Evolutionary conservation across 768 basidiomycete species (phyloP), one percentile per base, ranked within the genome.

Genomic region (Cubamyces lactineus): DNA sequence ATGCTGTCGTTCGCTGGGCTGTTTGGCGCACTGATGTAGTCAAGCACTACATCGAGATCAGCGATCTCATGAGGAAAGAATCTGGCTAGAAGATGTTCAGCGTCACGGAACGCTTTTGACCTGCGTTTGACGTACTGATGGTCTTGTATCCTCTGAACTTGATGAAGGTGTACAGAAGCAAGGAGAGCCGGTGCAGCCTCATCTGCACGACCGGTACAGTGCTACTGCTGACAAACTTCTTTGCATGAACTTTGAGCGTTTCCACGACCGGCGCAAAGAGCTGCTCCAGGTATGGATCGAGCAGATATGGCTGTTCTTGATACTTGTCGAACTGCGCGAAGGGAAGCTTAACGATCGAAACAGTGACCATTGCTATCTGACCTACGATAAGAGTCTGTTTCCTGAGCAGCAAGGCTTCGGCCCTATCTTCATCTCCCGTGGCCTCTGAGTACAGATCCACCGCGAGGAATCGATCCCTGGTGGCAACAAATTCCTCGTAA

Each of bases 51-150:
- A 0, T 86, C 83, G 3, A 98, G 80, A 74, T 96, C 93, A 1
- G 84, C 79, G 39, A 97, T 82, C 70, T 94, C 89, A 71, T 98
- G 96, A 43, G 96, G 96, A 71, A 99, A 97, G 74, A 91, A 95
- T 64, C 92, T 87, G 64, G 90, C 96, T 99, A 70, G 59, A 15
- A 64, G 24, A 38, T 40, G 54, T 49, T 61, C 24, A 58, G 34
- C 26, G 46, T 26, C 59, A 48, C 53, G 26, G 24, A 28, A 39
- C 34, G 23, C 34, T 21, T 8, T 17, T 42, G n/a, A 15, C 5
- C 17, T 26, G 38, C 55, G 88, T n/a, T n/a, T 78, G 68, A 96
- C 58, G 12, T 12, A 64, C 96, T 86, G 76, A 96, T 90, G 0
- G 88, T 88, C 78, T 98, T 98, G 74, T 89, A 86, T 40, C 96